Evolutionary conservation across 148 eudicot species (phyloP), one percentile per base, ranked within the genome.

Genomic region (Silene uniflora): DNA sequence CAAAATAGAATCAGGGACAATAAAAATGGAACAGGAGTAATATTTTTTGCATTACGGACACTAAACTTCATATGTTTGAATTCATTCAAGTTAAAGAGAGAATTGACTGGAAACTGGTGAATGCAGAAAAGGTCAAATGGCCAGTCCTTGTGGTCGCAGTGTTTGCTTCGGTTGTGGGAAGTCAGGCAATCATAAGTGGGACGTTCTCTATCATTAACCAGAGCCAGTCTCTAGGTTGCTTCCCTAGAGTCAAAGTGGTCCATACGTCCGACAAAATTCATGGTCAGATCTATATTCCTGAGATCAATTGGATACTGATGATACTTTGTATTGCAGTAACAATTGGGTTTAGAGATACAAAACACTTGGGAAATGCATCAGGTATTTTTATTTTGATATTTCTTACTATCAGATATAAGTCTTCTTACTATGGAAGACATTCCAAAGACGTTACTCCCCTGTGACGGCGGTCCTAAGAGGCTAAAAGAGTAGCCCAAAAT

Each of bases 171-270:
- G 96, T 93, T 23, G 98, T 91, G 62, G 98, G 96, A 71, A 90
- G 98, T 75, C 98, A 93, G 84, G 93, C 98, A 55, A 93, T 93
- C 62, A 93, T 93, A 69, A 93, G 90, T 12, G 98, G 98, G 60
- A 91, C 98, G 13, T 93, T 93, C 85, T 93, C 98, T 18, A 93
- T 93, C 78, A 91, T 93, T 72, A 93, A 93, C 88, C 98, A 93
- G 79, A 89, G 98, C 74, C 91, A 90, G 63, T 90, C 96, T 63
- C 96, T 93, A 21, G 91, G 98, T 80, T 93, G 98, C 77, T 93
- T 93, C 67, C 98, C 98, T 1, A 80, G 98, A 76, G 98, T 93
- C 76, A 93, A 93, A 80, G 91, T 93, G 73, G 84, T 93, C 71
- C 98, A 93, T 78, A 91, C 96, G 10, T 89, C 93, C n/a, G 93